Evolutionary conservation across 345 rosid species (phyloP).

Genomic region (Atalantia buxifolia): DNA sequence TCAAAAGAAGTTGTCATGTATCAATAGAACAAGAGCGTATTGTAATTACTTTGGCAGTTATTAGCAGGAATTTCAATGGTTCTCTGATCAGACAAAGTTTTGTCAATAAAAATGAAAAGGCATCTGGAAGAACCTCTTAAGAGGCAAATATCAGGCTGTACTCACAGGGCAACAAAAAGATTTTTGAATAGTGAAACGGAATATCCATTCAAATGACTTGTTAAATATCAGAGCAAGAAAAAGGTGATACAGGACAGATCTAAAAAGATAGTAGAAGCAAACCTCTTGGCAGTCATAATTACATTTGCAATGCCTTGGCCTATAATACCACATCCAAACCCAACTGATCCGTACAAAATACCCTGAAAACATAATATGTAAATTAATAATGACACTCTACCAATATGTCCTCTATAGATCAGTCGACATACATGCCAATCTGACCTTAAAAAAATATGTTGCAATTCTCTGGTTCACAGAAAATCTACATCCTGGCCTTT

Average conservation of each 20-base stretch:
- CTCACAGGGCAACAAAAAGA: neutral
- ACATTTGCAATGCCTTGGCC: conserved; percentile 96
- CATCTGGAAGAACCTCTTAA: neutral
- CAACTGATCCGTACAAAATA: conserved; percentile 76
- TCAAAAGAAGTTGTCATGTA: neutral
- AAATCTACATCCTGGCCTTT: conserved; percentile 75
- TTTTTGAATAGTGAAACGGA: neutral
- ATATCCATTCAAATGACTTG: neutral
- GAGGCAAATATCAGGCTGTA: neutral
- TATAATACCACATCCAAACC: conserved; percentile 86
- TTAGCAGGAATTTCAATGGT: neutral
- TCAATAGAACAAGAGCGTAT: neutral
- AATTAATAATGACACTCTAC: neutral
- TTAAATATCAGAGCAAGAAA: neutral
- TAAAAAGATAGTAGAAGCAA: conserved; percentile 11
- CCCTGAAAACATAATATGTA: conserved; percentile 48
- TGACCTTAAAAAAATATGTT: conserved; percentile 74
- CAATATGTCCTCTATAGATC: neutral
- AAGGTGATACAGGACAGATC: conserved; percentile 3
- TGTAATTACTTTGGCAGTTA: neutral
- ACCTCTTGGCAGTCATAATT: conserved; percentile 95
- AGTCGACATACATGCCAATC: neutral
- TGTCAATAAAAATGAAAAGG: neutral
- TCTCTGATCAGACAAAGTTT: neutral
- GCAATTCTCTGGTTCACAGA: conserved; percentile 65